Base-by-base conservation (phyloP, 352 stramenopile species). In the Phytophthora syringae region DNA sequence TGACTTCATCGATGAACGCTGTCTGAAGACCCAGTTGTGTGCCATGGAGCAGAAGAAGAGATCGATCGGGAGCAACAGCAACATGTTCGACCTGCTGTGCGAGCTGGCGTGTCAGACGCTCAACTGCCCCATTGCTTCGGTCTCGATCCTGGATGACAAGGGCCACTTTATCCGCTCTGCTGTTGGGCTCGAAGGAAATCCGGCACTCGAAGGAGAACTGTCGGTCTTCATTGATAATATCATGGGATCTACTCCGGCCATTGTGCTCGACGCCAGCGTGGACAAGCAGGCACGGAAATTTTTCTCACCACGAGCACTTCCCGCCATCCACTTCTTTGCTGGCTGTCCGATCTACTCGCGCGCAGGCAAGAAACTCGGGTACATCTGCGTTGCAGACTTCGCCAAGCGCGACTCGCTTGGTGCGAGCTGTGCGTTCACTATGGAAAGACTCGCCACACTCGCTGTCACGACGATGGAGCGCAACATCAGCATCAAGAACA, bases 81-180 rank as follows among this genome's bases (percentile, higher is more conserved):
- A 89, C 70, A 92, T 91, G 83, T 92, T 92, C 21, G 83, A 88
- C 45, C 70, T 94, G 22, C 72, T 94, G 34, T 94, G 86, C 58
- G 86, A 92, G 50, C 72, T 94, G 43, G 86, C 86, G 40, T 91
- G 86, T 63, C 82, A 94, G 57, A 91, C 86, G n/a, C 77, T 94
- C 25, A 79, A 80, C 54, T 94, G 86, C 32, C 86, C 86, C 6
- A 90, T 94, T 60, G 86, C 86, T 11, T 89, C 82, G 15, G 82
- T 94, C 30, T 92, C 77, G 25, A 85, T 92, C 64, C 28, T 86
- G 9, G 79, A 93, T 43, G 69, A 74, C 22, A 69, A 74, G 3
- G 74, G 71, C 32, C 76, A 86, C 25, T 79, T 71, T 18, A 81
- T 87, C 37, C 75, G 74, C 42, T 92, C 78, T 43, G 74, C 65